These are phyloP conservation scores for Pezicula rhizophila DNA, from an alignment of 2,329 filamentous ascomycete genomes.

Conservation along the genomic window DNA sequence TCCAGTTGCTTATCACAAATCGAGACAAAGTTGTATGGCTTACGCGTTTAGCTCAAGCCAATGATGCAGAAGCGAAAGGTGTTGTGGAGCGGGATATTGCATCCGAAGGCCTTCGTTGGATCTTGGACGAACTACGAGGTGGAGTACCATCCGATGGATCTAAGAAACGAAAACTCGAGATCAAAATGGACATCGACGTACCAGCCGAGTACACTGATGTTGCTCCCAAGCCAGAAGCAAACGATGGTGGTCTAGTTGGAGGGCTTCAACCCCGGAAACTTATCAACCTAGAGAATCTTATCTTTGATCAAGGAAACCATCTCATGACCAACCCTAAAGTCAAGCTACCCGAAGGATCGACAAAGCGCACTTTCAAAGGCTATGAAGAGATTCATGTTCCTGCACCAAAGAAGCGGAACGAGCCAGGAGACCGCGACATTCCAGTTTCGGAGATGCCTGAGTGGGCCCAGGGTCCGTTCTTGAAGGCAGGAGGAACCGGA, in stretches of 20 bases:
- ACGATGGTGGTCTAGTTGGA: slow-evolving; percentile 67
- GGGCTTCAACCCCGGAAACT: slow-evolving; percentile 80
- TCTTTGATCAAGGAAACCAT: slow-evolving; percentile 97
- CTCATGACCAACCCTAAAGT: slow-evolving; percentile 99
- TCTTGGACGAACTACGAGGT: slow-evolving; percentile 82
- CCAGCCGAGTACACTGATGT: slow-evolving; percentile 52
- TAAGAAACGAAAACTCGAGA: slow-evolving; percentile 66
- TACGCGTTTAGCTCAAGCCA: slow-evolving; percentile 76
- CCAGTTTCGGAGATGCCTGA: slow-evolving; percentile 85
- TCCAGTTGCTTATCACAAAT: slow-evolving; percentile 85
- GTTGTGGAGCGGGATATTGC: slow-evolving; percentile 87
- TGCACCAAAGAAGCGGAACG: slow-evolving; percentile 78
- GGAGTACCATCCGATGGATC: slow-evolving; percentile 52
- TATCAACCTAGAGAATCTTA: slow-evolving; percentile 90
- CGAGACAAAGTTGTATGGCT: slow-evolving; percentile 94
- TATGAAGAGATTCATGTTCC: slow-evolving; percentile 99
- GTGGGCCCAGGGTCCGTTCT: slow-evolving; percentile 81
- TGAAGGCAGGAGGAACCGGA: slow-evolving; percentile 41
- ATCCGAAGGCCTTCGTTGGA: slow-evolving; percentile 77
- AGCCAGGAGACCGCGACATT: slow-evolving; percentile 73
- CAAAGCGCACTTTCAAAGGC: slow-evolving; percentile 91
- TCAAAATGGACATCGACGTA: slow-evolving; percentile 92
- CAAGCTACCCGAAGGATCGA: slow-evolving; percentile 86
- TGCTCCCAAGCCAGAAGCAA: slow-evolving; percentile 41
- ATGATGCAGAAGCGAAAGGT: slow-evolving; percentile 68